Evolutionary conservation across 2,329 filamentous ascomycete genomes (phyloP).

Genomic region (Xylariomycetidae sp.): DNA sequence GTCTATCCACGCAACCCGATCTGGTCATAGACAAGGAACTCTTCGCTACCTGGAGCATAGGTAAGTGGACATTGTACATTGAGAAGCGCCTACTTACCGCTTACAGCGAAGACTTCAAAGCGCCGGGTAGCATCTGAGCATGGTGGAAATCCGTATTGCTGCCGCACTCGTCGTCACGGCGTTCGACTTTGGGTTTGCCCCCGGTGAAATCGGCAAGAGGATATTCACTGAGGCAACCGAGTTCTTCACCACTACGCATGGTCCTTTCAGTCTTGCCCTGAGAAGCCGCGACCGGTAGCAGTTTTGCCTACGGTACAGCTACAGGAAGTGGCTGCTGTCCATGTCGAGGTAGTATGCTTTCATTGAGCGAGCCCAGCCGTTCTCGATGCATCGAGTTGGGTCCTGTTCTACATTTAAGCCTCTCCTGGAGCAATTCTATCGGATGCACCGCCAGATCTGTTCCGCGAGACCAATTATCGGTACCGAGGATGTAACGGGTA

Average conservation of each 20-base stretch:
- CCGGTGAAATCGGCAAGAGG: not conserved
- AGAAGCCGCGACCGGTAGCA: not conserved
- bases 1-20: constrained; percentile 1
- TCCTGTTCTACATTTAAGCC: too few species aligned
- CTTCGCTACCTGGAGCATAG: constrained; percentile 1
- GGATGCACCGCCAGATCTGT: too few species aligned
- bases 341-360: too few species aligned
- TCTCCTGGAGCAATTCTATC: too few species aligned
- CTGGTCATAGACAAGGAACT: not conserved
- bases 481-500: too few species aligned
- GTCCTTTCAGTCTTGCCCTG: not conserved
- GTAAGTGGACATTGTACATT: not conserved
- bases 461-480: too few species aligned
- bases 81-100: not conserved
- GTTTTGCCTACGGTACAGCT: too few species aligned
- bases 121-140: not conserved
- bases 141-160: constrained; percentile 1
- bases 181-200: constrained; percentile 1
- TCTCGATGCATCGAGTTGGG: too few species aligned
- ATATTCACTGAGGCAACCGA: constrained; percentile 2
- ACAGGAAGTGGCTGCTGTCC: too few species aligned
- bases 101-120: constrained; percentile 1
- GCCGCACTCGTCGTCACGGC: not conserved
- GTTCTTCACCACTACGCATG: constrained; percentile 2
- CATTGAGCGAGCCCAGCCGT: too few species aligned